These are phyloP conservation scores for Epichloe gansuensis DNA, from an alignment of 2,329 filamentous ascomycete genomes.

Conservation along the genomic window DNA sequence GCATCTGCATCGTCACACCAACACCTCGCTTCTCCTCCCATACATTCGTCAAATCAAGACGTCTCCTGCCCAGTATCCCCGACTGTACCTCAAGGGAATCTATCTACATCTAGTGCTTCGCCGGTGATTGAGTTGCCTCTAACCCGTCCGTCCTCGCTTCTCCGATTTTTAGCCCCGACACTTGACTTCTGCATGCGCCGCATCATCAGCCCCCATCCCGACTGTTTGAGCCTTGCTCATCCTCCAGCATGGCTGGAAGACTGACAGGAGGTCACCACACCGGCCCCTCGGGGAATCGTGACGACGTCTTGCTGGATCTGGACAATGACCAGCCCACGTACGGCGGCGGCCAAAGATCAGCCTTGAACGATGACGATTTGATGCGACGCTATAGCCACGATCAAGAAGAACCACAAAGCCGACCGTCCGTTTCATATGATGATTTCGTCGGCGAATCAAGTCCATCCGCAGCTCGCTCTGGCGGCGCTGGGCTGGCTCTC, in stretches of 20 bases:
- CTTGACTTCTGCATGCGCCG: conserved; percentile 22
- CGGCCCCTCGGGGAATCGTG: conserved; percentile 33
- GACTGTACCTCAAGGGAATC: neutral
- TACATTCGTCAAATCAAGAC: neutral
- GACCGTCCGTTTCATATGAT: conserved; percentile 88
- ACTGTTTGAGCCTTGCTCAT: conserved; percentile 23
- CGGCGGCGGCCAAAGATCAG: conserved; percentile 61
- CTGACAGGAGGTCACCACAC: conserved; percentile 35
- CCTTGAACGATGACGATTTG: conserved; percentile 72
- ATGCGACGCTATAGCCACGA: conserved; percentile 63
- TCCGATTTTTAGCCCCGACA: neutral
- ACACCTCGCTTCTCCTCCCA: neutral
- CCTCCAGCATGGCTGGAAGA: conserved; percentile 49
- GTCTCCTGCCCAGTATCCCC: neutral
- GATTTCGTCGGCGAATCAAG: conserved; percentile 68
- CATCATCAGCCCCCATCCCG: conserved; percentile 14
- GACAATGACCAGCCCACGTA: conserved; percentile 62
- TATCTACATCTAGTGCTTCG: neutral
- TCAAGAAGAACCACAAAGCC: conserved; percentile 47
- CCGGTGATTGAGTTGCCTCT: neutral
- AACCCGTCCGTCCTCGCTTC: neutral
- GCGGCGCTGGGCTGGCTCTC: conserved; percentile 15
- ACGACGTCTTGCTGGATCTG: conserved; percentile 62
- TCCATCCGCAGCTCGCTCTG: conserved; percentile 28
- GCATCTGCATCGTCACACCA: neutral